Conservation (phyloP, 805 yeast genomes). For the Cyberlindnera suaveolens region DNA sequence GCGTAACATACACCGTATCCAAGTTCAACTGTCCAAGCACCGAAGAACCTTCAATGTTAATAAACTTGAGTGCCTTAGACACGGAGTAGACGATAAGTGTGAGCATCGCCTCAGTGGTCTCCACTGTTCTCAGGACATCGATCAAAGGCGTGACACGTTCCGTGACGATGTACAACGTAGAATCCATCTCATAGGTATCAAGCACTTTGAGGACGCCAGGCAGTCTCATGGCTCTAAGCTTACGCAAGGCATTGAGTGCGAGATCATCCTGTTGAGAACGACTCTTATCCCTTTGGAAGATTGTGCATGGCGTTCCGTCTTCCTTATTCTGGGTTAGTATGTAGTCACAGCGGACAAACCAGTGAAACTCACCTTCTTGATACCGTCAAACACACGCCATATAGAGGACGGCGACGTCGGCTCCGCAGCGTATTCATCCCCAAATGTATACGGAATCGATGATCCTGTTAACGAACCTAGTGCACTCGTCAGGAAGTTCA, state of each 20-base stretch:
- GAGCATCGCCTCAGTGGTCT: conserved; percentile 31
- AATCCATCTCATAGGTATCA: conserved; percentile 61
- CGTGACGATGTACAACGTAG: conserved; percentile 51
- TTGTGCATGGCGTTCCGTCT: conserved; percentile 45
- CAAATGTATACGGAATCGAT: conserved; percentile 53
- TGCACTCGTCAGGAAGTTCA: conserved; percentile 69
- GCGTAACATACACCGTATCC: conserved; percentile 57
- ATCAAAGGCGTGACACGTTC: conserved; percentile 58
- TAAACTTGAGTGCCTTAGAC: conserved; percentile 46
- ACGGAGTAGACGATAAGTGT: conserved; percentile 53
- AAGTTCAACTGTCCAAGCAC: conserved; percentile 58
- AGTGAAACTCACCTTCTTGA: conserved; percentile 28
- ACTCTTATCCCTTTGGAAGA: conserved; percentile 56
- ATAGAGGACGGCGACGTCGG: conserved; percentile 34
- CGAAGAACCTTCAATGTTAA: conserved; percentile 48
- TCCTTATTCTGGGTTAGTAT: conserved; percentile 28
- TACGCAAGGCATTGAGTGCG: conserved; percentile 39
- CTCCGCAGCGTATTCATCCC: conserved; percentile 31
- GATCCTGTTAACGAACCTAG: conserved; percentile 50
- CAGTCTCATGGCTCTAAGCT: conserved; percentile 50
- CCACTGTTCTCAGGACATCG: conserved; percentile 29
- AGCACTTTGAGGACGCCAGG: conserved; percentile 64
- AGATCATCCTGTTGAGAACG: conserved; percentile 29
- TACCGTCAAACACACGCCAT: conserved; percentile 63
- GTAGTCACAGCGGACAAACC: neutral